phyloP scores from a whole-genome alignment of 2,329 filamentous ascomycete species.

The Graphilbum ipis-grandicollis region DNA sequence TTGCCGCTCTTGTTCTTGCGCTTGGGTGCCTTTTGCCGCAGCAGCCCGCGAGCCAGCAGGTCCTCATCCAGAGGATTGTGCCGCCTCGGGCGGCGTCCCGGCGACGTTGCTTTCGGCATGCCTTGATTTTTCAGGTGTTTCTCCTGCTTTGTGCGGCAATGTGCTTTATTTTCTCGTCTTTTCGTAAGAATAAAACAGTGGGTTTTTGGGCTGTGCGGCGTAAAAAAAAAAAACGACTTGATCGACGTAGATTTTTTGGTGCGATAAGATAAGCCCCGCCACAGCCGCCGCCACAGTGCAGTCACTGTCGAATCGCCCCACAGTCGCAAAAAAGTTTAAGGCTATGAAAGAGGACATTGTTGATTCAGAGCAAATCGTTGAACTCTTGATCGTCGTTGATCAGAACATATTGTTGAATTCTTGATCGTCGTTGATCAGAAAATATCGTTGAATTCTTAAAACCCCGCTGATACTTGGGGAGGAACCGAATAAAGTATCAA shows the following conservation, averaged over 20 bases:
- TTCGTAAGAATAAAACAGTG: not conserved
- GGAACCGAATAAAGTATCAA: too few relatives aligned
- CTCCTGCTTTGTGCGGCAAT: too few relatives aligned
- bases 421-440: too few relatives aligned
- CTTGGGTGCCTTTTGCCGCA: conserved; percentile 62
- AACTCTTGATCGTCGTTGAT: too few relatives aligned
- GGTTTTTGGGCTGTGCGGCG: not conserved
- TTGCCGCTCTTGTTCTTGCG: conserved; percentile 44
- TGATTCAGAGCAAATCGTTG: too few relatives aligned
- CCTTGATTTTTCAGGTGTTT: not conserved
- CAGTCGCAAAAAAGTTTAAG: too few relatives aligned
- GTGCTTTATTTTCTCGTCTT: not conserved
- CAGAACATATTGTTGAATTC: too few relatives aligned
- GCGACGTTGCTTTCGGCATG: conserved; percentile 61
- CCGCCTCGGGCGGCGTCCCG: conserved; percentile 44
- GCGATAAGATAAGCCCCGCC: conserved; percentile 5
- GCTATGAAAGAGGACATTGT: too few relatives aligned
- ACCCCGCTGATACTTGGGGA: too few relatives aligned
- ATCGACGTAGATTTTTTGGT: not conserved
- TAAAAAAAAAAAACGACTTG: not conserved
- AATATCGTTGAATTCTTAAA: too few relatives aligned
- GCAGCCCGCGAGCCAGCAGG: conserved; percentile 49
- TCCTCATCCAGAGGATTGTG: conserved; percentile 91
- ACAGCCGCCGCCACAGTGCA: not conserved
- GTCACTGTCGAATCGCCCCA: too few relatives aligned